A percentile compares a stretch with the other conserved stretches of the same genome.
These are phyloP conservation scores for Ganoderma sp. DNA, from an alignment of 1,284 basidiomycete species.

Conservation along the genomic window DNA sequence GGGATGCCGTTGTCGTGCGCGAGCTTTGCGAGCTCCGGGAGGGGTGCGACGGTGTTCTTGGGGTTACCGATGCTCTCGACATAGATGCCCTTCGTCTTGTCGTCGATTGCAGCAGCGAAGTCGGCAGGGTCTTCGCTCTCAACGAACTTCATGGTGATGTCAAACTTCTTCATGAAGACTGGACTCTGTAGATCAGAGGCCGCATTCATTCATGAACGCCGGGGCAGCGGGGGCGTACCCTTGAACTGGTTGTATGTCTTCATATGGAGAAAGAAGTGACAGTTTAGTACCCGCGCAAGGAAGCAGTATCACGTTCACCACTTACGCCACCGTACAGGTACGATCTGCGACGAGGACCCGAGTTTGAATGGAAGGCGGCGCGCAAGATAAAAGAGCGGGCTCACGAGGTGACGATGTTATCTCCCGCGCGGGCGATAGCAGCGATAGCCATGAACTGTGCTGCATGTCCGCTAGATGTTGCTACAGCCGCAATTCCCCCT, in stretches of 20 bases:
- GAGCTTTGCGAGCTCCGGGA: slow-evolving; percentile 75
- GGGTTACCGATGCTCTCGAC: slow-evolving; percentile 91
- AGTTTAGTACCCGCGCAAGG: slow-evolving; percentile 14
- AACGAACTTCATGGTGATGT: slow-evolving; percentile 84
- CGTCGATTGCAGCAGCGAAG: slow-evolving; percentile 78
- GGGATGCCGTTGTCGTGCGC: slow-evolving; percentile 81
- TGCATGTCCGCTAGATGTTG: slow-evolving; percentile 79
- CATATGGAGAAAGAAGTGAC: neutral
- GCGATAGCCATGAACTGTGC: slow-evolving; percentile 83
- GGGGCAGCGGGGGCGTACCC: slow-evolving; percentile 47
- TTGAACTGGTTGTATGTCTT: slow-evolving; percentile 91
- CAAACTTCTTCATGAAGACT: slow-evolving; percentile 73
- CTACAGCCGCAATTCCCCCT: slow-evolving; percentile 82
- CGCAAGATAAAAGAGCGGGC: slow-evolving; percentile 31
- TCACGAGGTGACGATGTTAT: slow-evolving; percentile 82
- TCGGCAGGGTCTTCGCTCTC: slow-evolving; percentile 64
- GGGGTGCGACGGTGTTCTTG: slow-evolving; percentile 75
- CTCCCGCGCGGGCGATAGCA: slow-evolving; percentile 70
- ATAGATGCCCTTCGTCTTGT: slow-evolving; percentile 79
- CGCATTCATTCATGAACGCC: neutral
- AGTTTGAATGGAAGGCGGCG: slow-evolving; percentile 10
- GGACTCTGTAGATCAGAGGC: slow-evolving; percentile 4
- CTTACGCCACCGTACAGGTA: slow-evolving; percentile 73
- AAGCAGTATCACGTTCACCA: neutral
- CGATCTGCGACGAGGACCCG: slow-evolving; percentile 44